A percentile compares a stretch with the other conserved stretches of the same genome.
Evolutionary conservation across 495 filamentous ascomycete species (phyloP).

Genomic region (Podospora sp.): DNA sequence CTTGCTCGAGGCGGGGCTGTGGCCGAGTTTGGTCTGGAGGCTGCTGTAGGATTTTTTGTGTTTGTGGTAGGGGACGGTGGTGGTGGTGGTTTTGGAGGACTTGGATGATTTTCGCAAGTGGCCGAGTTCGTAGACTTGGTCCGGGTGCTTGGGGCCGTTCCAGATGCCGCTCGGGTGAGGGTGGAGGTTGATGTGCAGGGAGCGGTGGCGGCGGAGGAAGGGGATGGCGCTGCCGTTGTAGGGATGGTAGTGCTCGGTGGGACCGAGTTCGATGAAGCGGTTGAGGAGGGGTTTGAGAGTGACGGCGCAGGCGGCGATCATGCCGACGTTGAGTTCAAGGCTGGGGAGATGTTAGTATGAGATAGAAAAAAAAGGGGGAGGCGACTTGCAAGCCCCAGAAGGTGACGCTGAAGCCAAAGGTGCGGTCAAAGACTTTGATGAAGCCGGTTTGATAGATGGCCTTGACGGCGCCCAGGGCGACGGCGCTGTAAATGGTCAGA

Average conservation of each 20-base stretch:
- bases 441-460: background rate
- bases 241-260: background rate
- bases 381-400: conserved; percentile 4
- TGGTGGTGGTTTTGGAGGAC: background rate
- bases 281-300: conserved; percentile 12
- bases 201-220: background rate
- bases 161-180: background rate
- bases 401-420: conserved; percentile 5
- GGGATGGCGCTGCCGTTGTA: conserved; percentile 4
- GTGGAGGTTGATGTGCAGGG: background rate
- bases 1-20: background rate
- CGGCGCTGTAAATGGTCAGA: background rate
- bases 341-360: background rate
- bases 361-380: background rate
- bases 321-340: conserved; percentile 8
- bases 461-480: conserved; percentile 5
- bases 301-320: conserved; percentile 5
- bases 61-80: background rate
- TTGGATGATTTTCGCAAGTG: background rate
- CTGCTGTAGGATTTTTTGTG: background rate
- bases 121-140: background rate
- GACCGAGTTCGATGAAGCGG: background rate
- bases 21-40: background rate
- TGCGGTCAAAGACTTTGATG: background rate
- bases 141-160: background rate